phyloP scores from a whole-genome alignment of 768 basidiomycete species.

The Mrakia frigida region DNA sequence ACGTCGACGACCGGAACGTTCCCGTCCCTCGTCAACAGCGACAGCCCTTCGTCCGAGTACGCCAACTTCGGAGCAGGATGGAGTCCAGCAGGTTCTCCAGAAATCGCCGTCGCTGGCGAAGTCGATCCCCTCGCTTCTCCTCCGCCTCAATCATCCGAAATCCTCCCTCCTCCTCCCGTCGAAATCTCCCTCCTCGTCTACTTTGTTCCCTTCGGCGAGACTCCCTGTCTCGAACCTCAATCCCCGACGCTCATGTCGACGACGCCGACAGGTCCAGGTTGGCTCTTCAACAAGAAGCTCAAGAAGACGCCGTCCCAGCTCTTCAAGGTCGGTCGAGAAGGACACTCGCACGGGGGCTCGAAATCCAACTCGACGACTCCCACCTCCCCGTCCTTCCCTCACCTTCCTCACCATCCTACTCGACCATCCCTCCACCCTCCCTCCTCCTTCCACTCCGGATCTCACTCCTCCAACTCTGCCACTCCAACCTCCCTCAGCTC shows the following conservation, averaged over 20 bases:
- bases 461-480: background rate
- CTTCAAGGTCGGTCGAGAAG: background rate
- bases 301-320: constrained; percentile 26
- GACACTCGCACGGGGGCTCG: background rate
- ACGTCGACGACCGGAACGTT: constrained; percentile 3
- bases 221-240: background rate
- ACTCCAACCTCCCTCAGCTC: background rate
- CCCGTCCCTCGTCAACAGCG: background rate
- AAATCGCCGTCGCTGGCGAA: background rate
- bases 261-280: constrained; percentile 17
- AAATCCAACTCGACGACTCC: background rate
- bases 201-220: constrained; percentile 30
- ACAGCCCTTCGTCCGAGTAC: constrained; percentile 10
- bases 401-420: background rate
- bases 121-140: constrained; percentile 4
- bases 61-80: constrained; percentile 5
- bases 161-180: constrained; percentile 13
- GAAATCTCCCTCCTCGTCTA: constrained; percentile 33
- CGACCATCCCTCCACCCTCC: background rate
- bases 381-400: background rate
- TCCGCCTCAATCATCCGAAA: background rate
- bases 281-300: constrained; percentile 27
- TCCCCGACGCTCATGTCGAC: background rate
- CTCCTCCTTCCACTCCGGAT: background rate
- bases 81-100: background rate